A percentile compares a stretch with the other conserved stretches of the same genome.
Conservation (phyloP, 768 basidiomycete species). For the Mycena crocata region DNA sequence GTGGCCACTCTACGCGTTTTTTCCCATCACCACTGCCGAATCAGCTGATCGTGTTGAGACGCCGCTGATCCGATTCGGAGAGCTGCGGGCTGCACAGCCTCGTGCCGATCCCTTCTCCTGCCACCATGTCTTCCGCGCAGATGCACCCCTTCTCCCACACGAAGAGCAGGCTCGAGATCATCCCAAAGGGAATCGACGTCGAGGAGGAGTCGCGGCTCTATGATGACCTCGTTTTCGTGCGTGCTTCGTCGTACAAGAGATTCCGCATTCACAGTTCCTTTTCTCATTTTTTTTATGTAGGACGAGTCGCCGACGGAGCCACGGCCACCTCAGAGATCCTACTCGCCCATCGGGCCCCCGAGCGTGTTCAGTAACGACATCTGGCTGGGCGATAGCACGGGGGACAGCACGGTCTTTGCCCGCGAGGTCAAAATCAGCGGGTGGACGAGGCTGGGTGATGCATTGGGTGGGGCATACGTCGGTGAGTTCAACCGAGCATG, state of each 20-base stretch:
- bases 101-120: too few relatives aligned
- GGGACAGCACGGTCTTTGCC: conserved; percentile 67
- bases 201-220: conserved; percentile 77
- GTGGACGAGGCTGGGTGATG: conserved; percentile 80
- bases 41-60: too few relatives aligned
- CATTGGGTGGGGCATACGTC: conserved; percentile 69
- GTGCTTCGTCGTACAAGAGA: conserved; percentile 19
- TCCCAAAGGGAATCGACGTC: conserved; percentile 70
- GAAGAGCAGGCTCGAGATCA: conserved; percentile 57
- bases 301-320: conserved; percentile 15
- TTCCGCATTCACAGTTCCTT: not conserved
- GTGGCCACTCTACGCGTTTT: too few relatives aligned
- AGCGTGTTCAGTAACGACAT: conserved; percentile 78
- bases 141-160: conserved; percentile 20
- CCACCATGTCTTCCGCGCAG: conserved; percentile 18
- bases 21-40: too few relatives aligned
- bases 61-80: too few relatives aligned
- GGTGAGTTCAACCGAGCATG: conserved; percentile 54
- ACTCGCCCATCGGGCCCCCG: conserved; percentile 50
- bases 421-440: conserved; percentile 74
- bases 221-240: conserved; percentile 69
- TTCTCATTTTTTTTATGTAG: not conserved
- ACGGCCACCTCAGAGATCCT: conserved; percentile 36
- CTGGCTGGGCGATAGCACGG: conserved; percentile 72
- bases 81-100: too few relatives aligned